phyloP scores from a whole-genome alignment of 2,329 filamentous ascomycete genomes.

The Metarhizium anisopliae region DNA sequence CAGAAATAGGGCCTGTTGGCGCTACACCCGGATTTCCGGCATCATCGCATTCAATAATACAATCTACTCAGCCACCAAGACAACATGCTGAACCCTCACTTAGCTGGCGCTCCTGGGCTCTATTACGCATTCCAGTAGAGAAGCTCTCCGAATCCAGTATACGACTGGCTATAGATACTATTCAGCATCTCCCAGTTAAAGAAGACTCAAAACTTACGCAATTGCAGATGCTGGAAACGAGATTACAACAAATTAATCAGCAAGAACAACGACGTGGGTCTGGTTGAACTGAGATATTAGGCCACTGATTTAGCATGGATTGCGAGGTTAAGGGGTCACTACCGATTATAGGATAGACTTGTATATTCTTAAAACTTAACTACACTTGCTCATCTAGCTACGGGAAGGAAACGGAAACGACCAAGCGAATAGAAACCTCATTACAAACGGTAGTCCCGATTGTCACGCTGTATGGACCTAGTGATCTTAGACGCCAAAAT shows the following conservation, averaged over 20 bases:
- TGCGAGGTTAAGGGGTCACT: background rate
- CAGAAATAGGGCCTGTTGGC: background rate
- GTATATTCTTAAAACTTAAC: background rate
- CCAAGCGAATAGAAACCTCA: background rate
- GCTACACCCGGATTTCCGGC: background rate
- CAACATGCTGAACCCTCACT: background rate
- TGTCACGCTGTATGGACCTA: too few species aligned
- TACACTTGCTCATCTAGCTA: background rate
- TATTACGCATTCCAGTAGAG: background rate
- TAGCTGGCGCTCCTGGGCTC: background rate
- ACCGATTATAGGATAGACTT: background rate
- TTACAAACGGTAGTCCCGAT: background rate
- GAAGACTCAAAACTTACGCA: background rate
- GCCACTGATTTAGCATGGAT: background rate
- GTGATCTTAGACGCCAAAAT: background rate
- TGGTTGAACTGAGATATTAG: background rate
- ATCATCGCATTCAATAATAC: background rate
- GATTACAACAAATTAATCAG: background rate
- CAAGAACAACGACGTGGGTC: background rate
- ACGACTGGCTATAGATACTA: constrained; percentile 2
- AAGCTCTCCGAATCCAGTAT: background rate
- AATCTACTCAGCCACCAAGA: background rate
- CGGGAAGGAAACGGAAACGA: background rate
- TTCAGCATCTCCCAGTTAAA: background rate
- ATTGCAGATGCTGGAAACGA: background rate